Evolutionary conservation across 805 yeast species (phyloP), one percentile per base, ranked within the genome.

Genomic region (Kockiozyma suomiensis): DNA sequence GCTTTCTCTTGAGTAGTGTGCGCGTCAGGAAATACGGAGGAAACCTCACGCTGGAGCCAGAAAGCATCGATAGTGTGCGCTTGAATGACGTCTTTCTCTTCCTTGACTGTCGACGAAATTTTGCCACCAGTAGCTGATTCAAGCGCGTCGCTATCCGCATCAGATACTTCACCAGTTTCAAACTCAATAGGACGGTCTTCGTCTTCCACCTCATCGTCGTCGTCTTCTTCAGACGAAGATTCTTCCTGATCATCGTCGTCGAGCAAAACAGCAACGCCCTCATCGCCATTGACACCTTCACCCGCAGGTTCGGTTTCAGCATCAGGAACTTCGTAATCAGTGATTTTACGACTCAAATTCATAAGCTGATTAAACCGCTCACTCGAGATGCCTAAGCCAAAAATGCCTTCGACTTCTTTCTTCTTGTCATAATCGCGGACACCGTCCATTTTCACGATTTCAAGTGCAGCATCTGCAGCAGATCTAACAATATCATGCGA

Each of bases 401-500:
- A 68, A 1, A 85, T 76, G 3, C 76, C 78, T 54, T 83, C 83
- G 1, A 88, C 69, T 49, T 79, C 80, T n/a, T 72, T 69, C 50
- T 82, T 82, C 63, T 81, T 81, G 6, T 74, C 75, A 2, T 67
- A 64, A 19, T 82, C 84, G 0, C 78, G 72, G 0, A 73, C 58
- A 1, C 72, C 75, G 1, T 78, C 84, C 52, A 78, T 76, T 66
- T 82, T 84, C 60, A 87, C 67, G 0, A 80, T 73, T 63, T 82
- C 86, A 41, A 89, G 67, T 0, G 85, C 69, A 2, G 85, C 76
- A 70, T 88, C 94, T 1, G 90, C 83, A 3, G 91, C 88, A 2
- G 94, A 86, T 21, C 84, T 70, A 1, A 90, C 79, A 1, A 85
- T 82, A 45, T 84, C 88, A 57, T 87, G 90, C 7, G 92, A 83